A percentile compares a stretch with the other conserved stretches of the same genome.
Conservation (phyloP, 148 eudicot species). For the Talinum fruticosum region DNA sequence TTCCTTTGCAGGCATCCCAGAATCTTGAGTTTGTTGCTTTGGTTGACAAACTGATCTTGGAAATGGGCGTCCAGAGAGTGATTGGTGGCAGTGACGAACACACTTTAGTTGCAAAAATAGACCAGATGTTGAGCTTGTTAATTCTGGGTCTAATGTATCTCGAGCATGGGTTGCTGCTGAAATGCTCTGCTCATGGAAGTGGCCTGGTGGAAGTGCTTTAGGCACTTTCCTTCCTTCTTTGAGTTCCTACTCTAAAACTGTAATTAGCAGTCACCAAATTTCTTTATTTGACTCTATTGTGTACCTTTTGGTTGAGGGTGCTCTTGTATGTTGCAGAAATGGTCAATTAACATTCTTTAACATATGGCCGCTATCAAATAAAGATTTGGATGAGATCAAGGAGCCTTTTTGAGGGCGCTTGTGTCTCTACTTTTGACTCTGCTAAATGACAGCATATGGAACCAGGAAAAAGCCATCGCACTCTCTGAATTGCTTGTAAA, state of each 20-base stretch:
- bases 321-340: slow-evolving; percentile 61
- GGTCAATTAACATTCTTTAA: slow-evolving; percentile 40
- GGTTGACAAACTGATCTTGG: slow-evolving; percentile 62
- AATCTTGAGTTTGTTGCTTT: slow-evolving; percentile 52
- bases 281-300: slow-evolving; percentile 48
- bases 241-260: slow-evolving; percentile 38
- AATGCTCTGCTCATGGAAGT: slow-evolving; percentile 88
- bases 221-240: slow-evolving; percentile 66
- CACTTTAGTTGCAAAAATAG: slow-evolving; percentile 30
- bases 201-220: slow-evolving; percentile 75
- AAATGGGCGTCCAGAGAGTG: slow-evolving; percentile 58
- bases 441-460: slow-evolving; percentile 62
- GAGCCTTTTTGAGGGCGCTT: slow-evolving; percentile 79
- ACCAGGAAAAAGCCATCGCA: slow-evolving; percentile 42
- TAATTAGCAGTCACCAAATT: slow-evolving; percentile 18
- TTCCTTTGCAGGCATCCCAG: slow-evolving; percentile 42
- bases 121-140: slow-evolving; percentile 22
- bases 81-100: slow-evolving; percentile 37
- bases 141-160: slow-evolving; percentile 34
- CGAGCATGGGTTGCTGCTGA: slow-evolving; percentile 96
- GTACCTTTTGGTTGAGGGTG: slow-evolving; percentile 68
- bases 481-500: slow-evolving; percentile 52
- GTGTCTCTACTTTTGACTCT: slow-evolving; percentile 49
- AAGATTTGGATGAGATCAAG: slow-evolving; percentile 55
- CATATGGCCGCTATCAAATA: slow-evolving; percentile 53